These are phyloP conservation scores for Quercus agrifolia DNA, from an alignment of 306 rosid species.

Conservation along the genomic window DNA sequence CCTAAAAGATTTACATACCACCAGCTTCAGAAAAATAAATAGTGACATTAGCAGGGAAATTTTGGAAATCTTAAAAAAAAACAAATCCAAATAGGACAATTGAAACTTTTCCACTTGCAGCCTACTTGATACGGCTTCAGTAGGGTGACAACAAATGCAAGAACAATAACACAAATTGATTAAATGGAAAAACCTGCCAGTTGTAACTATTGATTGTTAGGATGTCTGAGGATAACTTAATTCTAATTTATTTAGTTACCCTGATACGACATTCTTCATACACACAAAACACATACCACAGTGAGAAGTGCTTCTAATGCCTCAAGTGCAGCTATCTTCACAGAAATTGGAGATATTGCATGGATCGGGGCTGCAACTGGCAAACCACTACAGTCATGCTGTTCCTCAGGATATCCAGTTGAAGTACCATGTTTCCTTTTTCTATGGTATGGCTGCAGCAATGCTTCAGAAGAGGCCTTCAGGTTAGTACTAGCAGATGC, in stretches of 20 bases:
- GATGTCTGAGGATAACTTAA: background rate
- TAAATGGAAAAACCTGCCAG: too few relatives aligned
- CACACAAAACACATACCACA: constrained; percentile 50
- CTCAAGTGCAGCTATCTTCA: constrained; percentile 84
- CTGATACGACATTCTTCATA: constrained; percentile 1
- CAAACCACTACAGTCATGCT: constrained; percentile 32
- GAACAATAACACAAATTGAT: background rate
- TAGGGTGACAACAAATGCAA: background rate
- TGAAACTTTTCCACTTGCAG: too few relatives aligned
- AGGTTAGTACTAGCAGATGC: constrained; percentile 33
- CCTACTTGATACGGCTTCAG: background rate
- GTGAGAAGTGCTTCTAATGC: constrained; percentile 73
- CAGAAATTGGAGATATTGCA: constrained; percentile 36
- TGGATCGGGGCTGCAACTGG: constrained; percentile 27
- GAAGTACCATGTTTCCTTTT: constrained; percentile 60
- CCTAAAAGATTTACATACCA: too few relatives aligned
- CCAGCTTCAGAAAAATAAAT: too few relatives aligned
- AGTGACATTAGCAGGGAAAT: too few relatives aligned
- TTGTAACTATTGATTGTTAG: background rate
- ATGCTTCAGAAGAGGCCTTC: constrained; percentile 32
- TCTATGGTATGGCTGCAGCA: constrained; percentile 32
- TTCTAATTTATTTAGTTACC: background rate
- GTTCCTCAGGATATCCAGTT: constrained; percentile 39
- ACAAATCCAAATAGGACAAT: background rate
- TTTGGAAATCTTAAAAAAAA: background rate